These are phyloP conservation scores for Styphnolobium japonicum DNA, from an alignment of 306 rosid genomes.

Conservation along the genomic window DNA sequence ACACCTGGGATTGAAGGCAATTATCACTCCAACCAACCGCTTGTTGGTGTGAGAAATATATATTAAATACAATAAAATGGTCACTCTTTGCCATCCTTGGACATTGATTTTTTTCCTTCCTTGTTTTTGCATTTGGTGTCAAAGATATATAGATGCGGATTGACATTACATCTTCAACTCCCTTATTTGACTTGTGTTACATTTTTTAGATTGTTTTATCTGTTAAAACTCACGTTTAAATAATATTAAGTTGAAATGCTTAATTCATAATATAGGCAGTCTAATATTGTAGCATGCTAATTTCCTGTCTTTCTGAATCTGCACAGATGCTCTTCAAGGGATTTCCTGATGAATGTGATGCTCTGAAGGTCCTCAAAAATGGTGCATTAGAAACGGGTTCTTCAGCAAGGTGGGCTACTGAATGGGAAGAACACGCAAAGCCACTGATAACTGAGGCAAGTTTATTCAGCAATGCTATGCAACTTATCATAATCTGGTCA, in stretches of 20 bases:
- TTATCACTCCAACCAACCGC: too few species aligned
- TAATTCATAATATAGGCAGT: not conserved
- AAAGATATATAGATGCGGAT: not conserved
- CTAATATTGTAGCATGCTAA: conserved; percentile 7
- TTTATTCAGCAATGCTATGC: conserved; percentile 20
- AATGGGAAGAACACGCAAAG: conserved; percentile 93
- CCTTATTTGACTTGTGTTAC: not conserved
- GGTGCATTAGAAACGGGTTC: conserved; percentile 71
- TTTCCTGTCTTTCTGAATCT: conserved; percentile 22
- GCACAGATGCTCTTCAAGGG: conserved; percentile 82
- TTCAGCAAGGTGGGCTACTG: conserved; percentile 74
- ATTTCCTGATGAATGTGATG: conserved; percentile 72
- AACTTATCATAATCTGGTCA: not conserved
- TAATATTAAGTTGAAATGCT: not conserved
- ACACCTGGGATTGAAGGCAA: too few species aligned
- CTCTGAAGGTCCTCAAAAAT: conserved; percentile 51
- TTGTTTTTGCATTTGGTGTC: not conserved
- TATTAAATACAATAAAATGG: not conserved
- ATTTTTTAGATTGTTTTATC: not conserved
- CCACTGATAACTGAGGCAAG: conserved; percentile 75
- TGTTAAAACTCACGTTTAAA: not conserved
- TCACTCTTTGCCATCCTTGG: not conserved
- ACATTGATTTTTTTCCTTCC: not conserved
- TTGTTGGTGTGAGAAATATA: too few species aligned
- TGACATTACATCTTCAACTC: not conserved